Evolutionary conservation across 305 asterid species (phyloP), one percentile per base, ranked within the genome.

Genomic region (Ajuga reptans): DNA sequence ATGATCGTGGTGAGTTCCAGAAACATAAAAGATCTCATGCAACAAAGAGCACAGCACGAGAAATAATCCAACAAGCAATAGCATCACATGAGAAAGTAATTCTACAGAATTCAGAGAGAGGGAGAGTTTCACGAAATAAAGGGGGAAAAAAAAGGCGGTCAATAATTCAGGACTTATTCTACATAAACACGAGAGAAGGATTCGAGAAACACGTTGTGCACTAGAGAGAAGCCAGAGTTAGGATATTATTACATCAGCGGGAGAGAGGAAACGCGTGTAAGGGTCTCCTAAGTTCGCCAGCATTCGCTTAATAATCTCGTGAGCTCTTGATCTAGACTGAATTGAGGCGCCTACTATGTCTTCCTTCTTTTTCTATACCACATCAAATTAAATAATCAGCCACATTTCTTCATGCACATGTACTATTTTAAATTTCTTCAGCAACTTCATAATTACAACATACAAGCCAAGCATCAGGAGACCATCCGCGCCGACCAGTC

Each of bases 181-280:
- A 9, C 29, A 18, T 11, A 66, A 68, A 3, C 36, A 52, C 2
- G 57, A 21, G 27, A 21, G 27, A 21, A 21, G 4, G 16, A 59
- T 51, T 43, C 50, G 59, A 46, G 34, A 66, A 62, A 29, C 67
- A 37, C 9, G 9, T 17, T 27, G 39, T 16, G 24, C 43, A 49
- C 18, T n/a, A 34, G 56, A 1, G 12, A 66, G 18, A 14, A 46
- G 49, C 16, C 64, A 17, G 65, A 68, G 57, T 41, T 37, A 60
- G 51, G 59, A n/a, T 76, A 14, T 46, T 45, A 67, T 77, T 81
- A 92, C 98, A 89, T 92, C 91, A 17, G 83, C 53, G 63, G 96
- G 96, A 71, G 94, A 74, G 58, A 92, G 96, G 66, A 92, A 92
- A 51, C 96, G 95, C 15, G 98, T 90, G 68, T 90, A 92, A 53